Evolutionary conservation across 2,329 filamentous ascomycete genomes (phyloP).

Genomic region (Aspergillus udagawae): DNA sequence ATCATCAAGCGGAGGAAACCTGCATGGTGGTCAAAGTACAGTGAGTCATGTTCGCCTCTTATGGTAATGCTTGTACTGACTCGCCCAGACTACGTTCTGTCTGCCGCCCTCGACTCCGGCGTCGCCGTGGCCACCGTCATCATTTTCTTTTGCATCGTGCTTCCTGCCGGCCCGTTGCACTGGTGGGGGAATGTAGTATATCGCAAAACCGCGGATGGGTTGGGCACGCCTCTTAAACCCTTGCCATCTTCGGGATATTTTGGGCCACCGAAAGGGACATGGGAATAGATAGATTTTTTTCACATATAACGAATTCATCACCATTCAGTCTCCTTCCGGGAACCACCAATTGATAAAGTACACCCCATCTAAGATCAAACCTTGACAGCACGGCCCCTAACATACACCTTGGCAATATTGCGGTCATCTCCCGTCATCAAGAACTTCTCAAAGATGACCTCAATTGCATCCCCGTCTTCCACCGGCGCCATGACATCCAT

Average conservation of each 20-base stretch:
- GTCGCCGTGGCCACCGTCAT: conserved; percentile 42
- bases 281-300: conserved; percentile 17
- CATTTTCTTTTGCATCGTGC: conserved; percentile 44
- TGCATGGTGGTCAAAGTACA: conserved; percentile 50
- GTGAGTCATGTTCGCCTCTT: conserved; percentile 16
- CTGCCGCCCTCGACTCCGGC: conserved; percentile 42
- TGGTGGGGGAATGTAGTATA: conserved; percentile 45
- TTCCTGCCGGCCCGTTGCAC: conserved; percentile 34
- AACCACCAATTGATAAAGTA: neutral
- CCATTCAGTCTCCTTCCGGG: neutral
- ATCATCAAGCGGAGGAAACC: conserved; percentile 40
- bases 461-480: conserved; percentile 47
- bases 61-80: neutral
- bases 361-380: conserved; percentile 3
- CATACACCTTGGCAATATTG: conserved; percentile 55
- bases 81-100: conserved; percentile 38
- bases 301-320: neutral
- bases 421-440: conserved; percentile 64
- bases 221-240: conserved; percentile 32
- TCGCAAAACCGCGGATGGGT: conserved; percentile 38
- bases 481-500: conserved; percentile 50
- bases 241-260: conserved; percentile 28
- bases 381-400: conserved; percentile 44
- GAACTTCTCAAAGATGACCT: conserved; percentile 58
- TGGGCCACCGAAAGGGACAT: conserved; percentile 24